phyloP scores from a whole-genome alignment of 768 basidiomycete genomes.

The Calvatia gigantea region DNA sequence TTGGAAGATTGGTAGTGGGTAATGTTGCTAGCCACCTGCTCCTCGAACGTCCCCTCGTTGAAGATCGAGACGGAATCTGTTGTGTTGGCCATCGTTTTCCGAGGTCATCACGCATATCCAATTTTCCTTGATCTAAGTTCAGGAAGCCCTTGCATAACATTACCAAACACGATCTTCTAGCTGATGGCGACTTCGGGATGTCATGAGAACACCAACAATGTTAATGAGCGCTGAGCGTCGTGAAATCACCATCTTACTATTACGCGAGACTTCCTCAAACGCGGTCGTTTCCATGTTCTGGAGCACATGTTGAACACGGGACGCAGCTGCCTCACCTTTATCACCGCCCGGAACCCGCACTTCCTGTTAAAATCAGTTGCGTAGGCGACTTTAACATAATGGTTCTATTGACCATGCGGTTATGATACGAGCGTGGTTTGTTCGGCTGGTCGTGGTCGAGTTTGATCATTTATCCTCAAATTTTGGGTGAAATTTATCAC shows the following conservation, averaged over 20 bases:
- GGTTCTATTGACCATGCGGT: background rate
- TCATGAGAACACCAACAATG: no score
- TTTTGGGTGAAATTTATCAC: background rate
- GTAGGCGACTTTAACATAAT: background rate
- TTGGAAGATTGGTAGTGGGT: background rate
- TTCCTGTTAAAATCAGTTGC: background rate
- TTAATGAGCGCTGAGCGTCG: background rate
- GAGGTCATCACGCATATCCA: conserved; percentile 13
- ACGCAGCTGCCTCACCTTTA: background rate
- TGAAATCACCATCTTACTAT: background rate
- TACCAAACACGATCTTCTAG: conserved; percentile 24
- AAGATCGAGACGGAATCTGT: conserved; percentile 82
- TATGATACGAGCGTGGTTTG: background rate
- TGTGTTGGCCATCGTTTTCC: conserved; percentile 48
- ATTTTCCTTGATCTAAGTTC: conserved; percentile 28
- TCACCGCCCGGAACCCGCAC: background rate
- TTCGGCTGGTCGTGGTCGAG: background rate
- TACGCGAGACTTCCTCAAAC: background rate
- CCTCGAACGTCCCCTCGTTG: conserved; percentile 85
- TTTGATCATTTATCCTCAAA: background rate
- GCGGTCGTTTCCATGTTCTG: background rate
- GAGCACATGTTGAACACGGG: background rate
- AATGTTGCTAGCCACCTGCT: conserved; percentile 54
- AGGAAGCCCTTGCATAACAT: conserved; percentile 32
- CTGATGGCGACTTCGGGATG: background rate